Conservation (phyloP, 169 alveolate genomes). For the Babesia divergens region DNA sequence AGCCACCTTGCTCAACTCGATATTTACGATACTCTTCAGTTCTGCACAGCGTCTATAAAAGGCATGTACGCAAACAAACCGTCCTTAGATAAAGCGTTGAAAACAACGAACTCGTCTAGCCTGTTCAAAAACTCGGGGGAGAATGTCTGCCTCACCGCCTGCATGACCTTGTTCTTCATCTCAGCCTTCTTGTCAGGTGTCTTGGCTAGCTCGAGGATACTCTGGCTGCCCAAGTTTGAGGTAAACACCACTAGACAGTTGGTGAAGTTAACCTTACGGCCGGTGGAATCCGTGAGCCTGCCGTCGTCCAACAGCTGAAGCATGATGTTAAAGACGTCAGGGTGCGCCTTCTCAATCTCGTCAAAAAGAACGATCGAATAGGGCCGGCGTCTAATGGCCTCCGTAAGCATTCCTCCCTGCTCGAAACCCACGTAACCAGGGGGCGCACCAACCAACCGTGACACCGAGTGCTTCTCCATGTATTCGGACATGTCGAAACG, state of each 20-base stretch:
- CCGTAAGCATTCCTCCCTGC: slow-evolving; percentile 89
- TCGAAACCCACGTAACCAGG: slow-evolving; percentile 91
- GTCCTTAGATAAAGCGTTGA: slow-evolving; percentile 70
- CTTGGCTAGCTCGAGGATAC: slow-evolving; percentile 79
- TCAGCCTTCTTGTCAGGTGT: slow-evolving; percentile 71
- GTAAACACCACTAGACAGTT: slow-evolving; percentile 81
- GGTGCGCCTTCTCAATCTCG: slow-evolving; percentile 90
- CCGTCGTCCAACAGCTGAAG: slow-evolving; percentile 88
- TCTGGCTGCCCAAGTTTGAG: slow-evolving; percentile 85
- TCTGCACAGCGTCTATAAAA: slow-evolving; percentile 47
- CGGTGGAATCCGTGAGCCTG: slow-evolving; percentile 83
- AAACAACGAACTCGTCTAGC: slow-evolving; percentile 82
- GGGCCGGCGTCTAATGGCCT: slow-evolving; percentile 86
- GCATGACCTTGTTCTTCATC: slow-evolving; percentile 75
- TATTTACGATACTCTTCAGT: slow-evolving; percentile 75
- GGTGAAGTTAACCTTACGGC: slow-evolving; percentile 85
- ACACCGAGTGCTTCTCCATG: slow-evolving; percentile 87
- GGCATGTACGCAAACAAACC: slow-evolving; percentile 15
- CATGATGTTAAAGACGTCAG: slow-evolving; percentile 84
- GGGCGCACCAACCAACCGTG: slow-evolving; percentile 88
- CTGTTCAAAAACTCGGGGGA: slow-evolving; percentile 87
- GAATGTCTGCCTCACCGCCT: slow-evolving; percentile 74
- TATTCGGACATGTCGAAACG: slow-evolving; percentile 89
- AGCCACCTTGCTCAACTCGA: slow-evolving; percentile 78
- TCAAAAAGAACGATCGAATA: slow-evolving; percentile 86